Conservation (phyloP, 2,329 filamentous ascomycete species). For the Coleophoma cylindrospora region DNA sequence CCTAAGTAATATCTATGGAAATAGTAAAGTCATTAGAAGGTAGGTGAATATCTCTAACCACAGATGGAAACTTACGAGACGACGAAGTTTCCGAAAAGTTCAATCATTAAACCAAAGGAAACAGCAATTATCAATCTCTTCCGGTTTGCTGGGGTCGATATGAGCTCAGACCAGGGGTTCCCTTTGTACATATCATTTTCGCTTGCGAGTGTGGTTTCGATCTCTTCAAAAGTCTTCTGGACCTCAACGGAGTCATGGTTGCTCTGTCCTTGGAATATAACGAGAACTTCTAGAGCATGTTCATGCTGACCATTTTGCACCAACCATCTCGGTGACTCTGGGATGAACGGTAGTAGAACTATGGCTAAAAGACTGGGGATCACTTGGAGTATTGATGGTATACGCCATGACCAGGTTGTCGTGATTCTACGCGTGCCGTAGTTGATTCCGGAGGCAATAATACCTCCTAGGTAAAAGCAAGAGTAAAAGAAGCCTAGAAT, state of each 20-base stretch:
- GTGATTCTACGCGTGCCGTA: neutral
- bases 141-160: neutral
- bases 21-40: too few species aligned
- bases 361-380: neutral
- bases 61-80: neutral
- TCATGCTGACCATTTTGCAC: neutral
- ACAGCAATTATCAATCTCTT: neutral
- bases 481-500: neutral
- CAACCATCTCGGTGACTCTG: conserved; percentile 1
- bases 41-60: neutral
- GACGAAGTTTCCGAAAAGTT: neutral
- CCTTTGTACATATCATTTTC: too few species aligned
- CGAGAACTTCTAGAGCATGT: too few species aligned
- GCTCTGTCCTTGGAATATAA: too few species aligned
- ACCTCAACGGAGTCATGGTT: too few species aligned
- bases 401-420: neutral
- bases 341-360: neutral
- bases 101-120: neutral
- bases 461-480: neutral
- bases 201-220: neutral
- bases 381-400: neutral
- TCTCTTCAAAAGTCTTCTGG: too few species aligned
- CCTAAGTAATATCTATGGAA: neutral
- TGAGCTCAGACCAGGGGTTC: neutral
- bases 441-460: neutral